Evolutionary conservation across 1,284 basidiomycete species (phyloP).

Genomic region (Boletus semigastroideus): DNA sequence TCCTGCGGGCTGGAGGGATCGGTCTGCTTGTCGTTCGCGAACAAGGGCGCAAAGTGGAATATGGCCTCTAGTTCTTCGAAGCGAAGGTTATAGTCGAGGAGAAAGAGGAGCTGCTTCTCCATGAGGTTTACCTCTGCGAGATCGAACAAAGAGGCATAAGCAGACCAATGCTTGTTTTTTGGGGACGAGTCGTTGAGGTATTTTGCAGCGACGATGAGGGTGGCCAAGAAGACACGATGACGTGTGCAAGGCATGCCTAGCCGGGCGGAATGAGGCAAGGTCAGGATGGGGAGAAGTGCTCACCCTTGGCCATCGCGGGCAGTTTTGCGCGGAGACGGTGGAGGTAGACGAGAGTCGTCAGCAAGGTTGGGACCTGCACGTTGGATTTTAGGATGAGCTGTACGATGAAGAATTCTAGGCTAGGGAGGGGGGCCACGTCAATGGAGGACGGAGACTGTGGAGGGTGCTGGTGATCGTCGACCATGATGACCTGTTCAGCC

Average conservation of each 20-base stretch:
- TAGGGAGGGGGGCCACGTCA: slow-evolving; percentile 51
- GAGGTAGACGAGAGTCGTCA: slow-evolving; percentile 92
- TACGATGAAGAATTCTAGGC: slow-evolving; percentile 86
- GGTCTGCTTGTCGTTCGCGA: slow-evolving; percentile 31
- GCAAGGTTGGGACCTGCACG: slow-evolving; percentile 89
- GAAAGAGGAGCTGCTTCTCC: slow-evolving; percentile 91
- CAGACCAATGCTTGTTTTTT: slow-evolving; percentile 93
- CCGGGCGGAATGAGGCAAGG: slow-evolving; percentile 12
- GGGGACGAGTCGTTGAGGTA: slow-evolving; percentile 96
- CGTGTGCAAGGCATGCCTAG: slow-evolving; percentile 88
- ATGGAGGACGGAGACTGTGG: slow-evolving; percentile 34
- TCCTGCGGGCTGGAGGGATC: slow-evolving; percentile 37
- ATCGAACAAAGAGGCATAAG: slow-evolving; percentile 76
- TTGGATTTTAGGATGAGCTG: slow-evolving; percentile 84
- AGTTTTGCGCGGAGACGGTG: slow-evolving; percentile 83
- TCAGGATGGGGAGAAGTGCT: slow-evolving; percentile 10
- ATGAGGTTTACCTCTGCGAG: slow-evolving; percentile 88
- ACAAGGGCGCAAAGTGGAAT: slow-evolving; percentile 60
- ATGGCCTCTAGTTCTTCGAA: slow-evolving; percentile 81
- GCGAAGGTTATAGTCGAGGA: slow-evolving; percentile 87
- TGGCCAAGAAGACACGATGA: slow-evolving; percentile 94
- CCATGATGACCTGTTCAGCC: slow-evolving; percentile 62
- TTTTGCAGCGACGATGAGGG: slow-evolving; percentile 94
- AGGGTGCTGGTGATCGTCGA: slow-evolving; percentile 46
- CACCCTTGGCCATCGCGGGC: slow-evolving; percentile 85